Base-by-base conservation (phyloP, 2,329 filamentous ascomycete genomes). In the Nigrospora osmanthi region DNA sequence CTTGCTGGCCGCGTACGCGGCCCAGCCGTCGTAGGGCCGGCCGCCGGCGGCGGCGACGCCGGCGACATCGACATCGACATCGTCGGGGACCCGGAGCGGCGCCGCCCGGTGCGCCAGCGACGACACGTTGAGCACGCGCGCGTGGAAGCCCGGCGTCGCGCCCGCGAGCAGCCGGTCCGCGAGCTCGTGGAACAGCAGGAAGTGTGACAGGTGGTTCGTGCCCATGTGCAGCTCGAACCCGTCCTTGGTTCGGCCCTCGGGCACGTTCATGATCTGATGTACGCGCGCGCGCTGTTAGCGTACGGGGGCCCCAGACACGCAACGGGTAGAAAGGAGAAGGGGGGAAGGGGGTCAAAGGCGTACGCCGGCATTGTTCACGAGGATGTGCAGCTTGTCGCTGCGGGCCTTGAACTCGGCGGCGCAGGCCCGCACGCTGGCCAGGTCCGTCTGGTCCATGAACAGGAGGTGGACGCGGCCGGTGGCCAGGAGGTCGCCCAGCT, bases 1-100 rank as follows among this genome's bases (percentile, higher is more conserved):
- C 51, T 71, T 73, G 40, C 66, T 70, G 1, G 64, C 61, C 12
- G 62, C 64, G 47, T 73, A 73, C 7, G 67, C 64, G 4, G 55
- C 53, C 56, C 61, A 65, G 10, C 65, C 65, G 30, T 59, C 62
- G 3, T 47, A 47, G 0, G 49, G 49, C 31, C 63, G 43, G 28
- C 17, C 17, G 6, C 16, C 36, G n/a, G n/a, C n/a, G n/a, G n/a
- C 33, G 31, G 44, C 46, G 34, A 49, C 45, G 19, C 4, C 19
- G 19, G 7, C 19, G 4, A 47, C 50, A 23, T 49, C 49, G 17
- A 47, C 49, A 40, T 51, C 55, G 34, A 54, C 40, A 37, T 45
- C 41, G 23, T 49, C 48, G 17, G 52, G 45, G 31, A 28, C 23
- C 23, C 48, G 40, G 42, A 42, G 44, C 19, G 14, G 6, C 30